Conservation (phyloP, 129 eudicot genomes). For the Tagetes erecta region DNA sequence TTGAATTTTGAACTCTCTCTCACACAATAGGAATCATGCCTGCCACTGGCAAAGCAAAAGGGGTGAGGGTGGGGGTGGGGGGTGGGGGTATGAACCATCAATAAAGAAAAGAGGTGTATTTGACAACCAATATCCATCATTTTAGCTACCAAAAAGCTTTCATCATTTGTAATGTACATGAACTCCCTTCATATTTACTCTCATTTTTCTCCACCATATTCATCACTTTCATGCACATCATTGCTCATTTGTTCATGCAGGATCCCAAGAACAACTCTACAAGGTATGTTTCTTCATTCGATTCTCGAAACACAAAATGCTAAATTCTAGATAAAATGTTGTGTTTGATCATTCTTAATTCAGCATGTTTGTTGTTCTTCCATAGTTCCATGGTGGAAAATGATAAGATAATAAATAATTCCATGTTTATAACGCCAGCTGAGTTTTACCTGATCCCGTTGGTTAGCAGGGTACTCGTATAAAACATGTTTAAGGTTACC, state of each 20-base stretch:
- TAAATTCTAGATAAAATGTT: not conserved
- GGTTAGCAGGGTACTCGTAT: not conserved
- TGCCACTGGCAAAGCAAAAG: conserved; percentile 74
- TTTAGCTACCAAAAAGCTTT: conserved; percentile 35
- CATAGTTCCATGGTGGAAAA: conserved; percentile 6
- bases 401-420: not conserved
- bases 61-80: conserved; percentile 2
- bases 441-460: not conserved
- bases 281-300: conserved; percentile 36
- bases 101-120: conserved; percentile 39
- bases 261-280: conserved; percentile 67
- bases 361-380: conserved; percentile 13
- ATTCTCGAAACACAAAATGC: not conserved
- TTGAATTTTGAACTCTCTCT: conserved; percentile 42
- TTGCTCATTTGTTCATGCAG: conserved; percentile 72
- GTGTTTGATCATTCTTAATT: conserved; percentile 2
- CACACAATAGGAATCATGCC: conserved; percentile 50
- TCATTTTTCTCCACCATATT: conserved; percentile 22
- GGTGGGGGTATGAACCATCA: conserved; percentile 33
- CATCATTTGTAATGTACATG: conserved; percentile 48
- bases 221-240: conserved; percentile 43
- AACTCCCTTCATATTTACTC: conserved; percentile 37
- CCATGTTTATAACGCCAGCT: not conserved
- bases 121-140: conserved; percentile 46
- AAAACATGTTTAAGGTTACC: conserved; percentile 10